Base-by-base conservation (phyloP, 768 basidiomycete genomes). In the Leccinum subtestaceum region DNA sequence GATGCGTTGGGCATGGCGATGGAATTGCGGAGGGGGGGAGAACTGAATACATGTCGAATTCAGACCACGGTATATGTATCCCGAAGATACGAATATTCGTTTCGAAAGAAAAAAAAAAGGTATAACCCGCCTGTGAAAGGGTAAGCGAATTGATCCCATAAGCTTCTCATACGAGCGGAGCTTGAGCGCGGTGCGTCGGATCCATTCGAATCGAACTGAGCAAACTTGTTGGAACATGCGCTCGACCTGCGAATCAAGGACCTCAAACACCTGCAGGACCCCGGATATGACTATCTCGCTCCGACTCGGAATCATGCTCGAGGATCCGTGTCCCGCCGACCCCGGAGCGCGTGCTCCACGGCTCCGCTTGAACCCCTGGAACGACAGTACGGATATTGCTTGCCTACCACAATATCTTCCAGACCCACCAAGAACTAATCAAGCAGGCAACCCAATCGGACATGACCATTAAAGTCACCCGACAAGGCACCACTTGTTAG, bases 91-190 rank as follows among this genome's bases (percentile, higher is more conserved):
- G 59, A 53, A 65, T 13, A 19, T 65, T 56, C 53, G 59, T 51
- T 61, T 65, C 40, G 45, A 65, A 56, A 61, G 51, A 9, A 32
- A 12, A 61, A 38, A 31, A 31, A 40, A 6, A n/a, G 5, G 29
- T 55, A 48, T 36, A 53, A 15, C 29, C 40, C 40, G 63, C 63
- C 63, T 63, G 63, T 53, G 63, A 63, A 65, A 65, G 0, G 1
- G 6, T 40, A 38, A 36, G 52, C 45, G 45, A 53, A 65, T 56
- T 34, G 63, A 61, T 23, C 27, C 10, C 21, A 52, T 19, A 12
- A 43, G n/a, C n/a, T 43, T n/a, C 51, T 25, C 15, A 27, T n/a
- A 49, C 51, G 29, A 62, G 55, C 62, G 62, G 62, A 64, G 62
- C 62, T 63, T 59, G 27, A 58, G 40, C 17, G 59, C 11, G 34